Evolutionary conservation across 2,329 filamentous ascomycete species (phyloP).

Genomic region (Diatrype stigma): DNA sequence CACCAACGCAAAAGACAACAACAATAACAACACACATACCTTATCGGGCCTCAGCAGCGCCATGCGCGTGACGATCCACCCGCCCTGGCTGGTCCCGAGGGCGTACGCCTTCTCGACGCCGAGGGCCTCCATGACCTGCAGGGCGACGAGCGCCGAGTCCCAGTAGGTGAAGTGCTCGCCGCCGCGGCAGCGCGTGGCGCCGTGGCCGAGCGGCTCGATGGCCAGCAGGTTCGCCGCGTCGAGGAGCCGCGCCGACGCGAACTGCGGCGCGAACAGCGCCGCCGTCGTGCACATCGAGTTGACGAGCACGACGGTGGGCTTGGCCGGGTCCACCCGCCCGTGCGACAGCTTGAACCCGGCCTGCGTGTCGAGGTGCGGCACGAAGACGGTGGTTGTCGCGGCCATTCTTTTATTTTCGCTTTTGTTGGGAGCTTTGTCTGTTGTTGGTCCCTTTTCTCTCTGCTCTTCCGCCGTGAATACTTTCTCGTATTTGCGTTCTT

Average conservation of each 20-base stretch:
- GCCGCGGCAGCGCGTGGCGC: conserved; percentile 35
- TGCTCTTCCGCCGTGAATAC: too few species aligned
- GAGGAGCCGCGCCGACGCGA: conserved; percentile 35
- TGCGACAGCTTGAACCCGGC: conserved; percentile 38
- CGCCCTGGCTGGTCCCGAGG: conserved; percentile 49
- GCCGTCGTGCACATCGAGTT: conserved; percentile 49
- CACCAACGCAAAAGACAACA: background rate
- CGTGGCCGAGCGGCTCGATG: conserved; percentile 51
- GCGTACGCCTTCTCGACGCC: conserved; percentile 44
- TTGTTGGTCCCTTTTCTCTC: too few species aligned
- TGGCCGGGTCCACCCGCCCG: conserved; percentile 36
- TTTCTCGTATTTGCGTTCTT: too few species aligned
- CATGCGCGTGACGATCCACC: conserved; percentile 48
- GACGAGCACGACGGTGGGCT: conserved; percentile 49
- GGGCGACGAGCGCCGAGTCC: conserved; percentile 49
- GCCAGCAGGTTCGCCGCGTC: conserved; percentile 44
- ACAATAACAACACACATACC: conserved; percentile 26
- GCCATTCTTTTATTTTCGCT: conserved; percentile 16
- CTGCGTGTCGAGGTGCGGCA: conserved; percentile 44
- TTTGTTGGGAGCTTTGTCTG: too few species aligned
- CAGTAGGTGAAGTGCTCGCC: conserved; percentile 51
- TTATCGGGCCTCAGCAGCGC: conserved; percentile 45
- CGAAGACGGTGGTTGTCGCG: conserved; percentile 37
- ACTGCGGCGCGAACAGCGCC: conserved; percentile 43
- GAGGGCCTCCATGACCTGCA: conserved; percentile 52